A percentile compares a stretch with the other conserved stretches of the same genome.
phyloP scores from a whole-genome alignment of 75 land plant species.

The Ceratopteris richardii region DNA sequence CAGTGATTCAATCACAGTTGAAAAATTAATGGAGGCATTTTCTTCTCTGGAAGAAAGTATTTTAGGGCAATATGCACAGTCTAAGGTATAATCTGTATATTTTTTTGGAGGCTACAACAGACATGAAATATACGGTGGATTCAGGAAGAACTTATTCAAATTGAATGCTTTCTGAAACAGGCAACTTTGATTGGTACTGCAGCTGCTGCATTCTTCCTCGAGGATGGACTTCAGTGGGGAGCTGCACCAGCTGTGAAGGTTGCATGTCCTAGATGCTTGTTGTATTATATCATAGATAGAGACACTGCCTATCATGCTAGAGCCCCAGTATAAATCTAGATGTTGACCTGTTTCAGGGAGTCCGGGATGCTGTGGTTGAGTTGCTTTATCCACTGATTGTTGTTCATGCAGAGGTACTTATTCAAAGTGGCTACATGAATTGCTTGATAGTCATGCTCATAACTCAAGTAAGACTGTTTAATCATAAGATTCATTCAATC shows the following conservation, averaged over 20 bases:
- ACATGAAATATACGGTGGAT: too few species aligned
- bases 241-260: constrained; percentile 92
- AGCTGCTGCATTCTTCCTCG: constrained; percentile 69
- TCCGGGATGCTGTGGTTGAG: constrained; percentile 94
- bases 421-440: too few species aligned
- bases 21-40: constrained; percentile 49
- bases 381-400: constrained; percentile 75
- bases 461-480: too few species aligned
- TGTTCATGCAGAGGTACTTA: constrained; percentile 97
- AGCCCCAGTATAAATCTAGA: too few species aligned
- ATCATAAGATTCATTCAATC: too few species aligned
- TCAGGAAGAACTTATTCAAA: not conserved
- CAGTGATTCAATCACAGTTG: constrained; percentile 25
- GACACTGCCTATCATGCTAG: too few species aligned
- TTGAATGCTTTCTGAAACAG: constrained; percentile 19
- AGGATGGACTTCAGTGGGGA: constrained; percentile 91
- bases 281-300: too few species aligned
- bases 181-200: constrained; percentile 69
- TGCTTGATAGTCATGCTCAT: too few species aligned
- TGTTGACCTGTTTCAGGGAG: too few species aligned
- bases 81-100: constrained; percentile 51
- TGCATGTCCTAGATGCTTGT: too few species aligned
- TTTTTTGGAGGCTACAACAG: not conserved
- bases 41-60: constrained; percentile 80
- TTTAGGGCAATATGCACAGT: constrained; percentile 65